A percentile compares a stretch with the other conserved stretches of the same genome.
Evolutionary conservation across 305 asterid species (phyloP).

Genomic region (Solanum hybrid): DNA sequence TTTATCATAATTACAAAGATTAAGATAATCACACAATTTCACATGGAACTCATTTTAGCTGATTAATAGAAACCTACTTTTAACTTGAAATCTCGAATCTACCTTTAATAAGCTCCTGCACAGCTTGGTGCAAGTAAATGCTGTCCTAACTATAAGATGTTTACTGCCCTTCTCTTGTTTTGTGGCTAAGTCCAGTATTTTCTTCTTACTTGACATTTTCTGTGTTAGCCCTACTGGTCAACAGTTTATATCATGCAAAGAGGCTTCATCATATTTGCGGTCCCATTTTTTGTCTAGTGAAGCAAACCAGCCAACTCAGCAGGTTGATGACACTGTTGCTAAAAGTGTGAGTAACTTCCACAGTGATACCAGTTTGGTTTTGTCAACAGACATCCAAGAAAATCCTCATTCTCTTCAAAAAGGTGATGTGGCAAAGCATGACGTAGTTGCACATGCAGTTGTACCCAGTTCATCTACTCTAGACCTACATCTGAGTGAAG

Average conservation of each 20-base stretch:
- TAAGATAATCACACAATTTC: background rate
- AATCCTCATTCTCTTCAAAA: conserved; percentile 27
- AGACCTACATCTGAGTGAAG: conserved; percentile 28
- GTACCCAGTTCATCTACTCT: conserved; percentile 22
- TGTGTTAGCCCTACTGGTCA: conserved; percentile 71
- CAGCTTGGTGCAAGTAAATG: background rate
- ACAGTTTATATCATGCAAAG: conserved; percentile 82
- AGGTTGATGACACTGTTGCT: conserved; percentile 31
- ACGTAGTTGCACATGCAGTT: conserved; percentile 29
- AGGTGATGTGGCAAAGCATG: conserved; percentile 15
- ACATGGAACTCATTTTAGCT: background rate
- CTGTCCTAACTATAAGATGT: background rate
- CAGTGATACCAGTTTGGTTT: background rate
- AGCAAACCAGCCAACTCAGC: conserved; percentile 34
- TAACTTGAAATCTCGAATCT: background rate
- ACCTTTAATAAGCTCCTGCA: background rate
- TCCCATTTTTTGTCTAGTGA: conserved; percentile 40
- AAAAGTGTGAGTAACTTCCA: conserved; percentile 33
- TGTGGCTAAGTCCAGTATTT: background rate
- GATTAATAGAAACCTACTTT: background rate
- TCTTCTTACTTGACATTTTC: background rate
- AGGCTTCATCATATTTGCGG: conserved; percentile 63
- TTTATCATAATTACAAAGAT: background rate
- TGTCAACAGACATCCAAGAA: conserved; percentile 26
- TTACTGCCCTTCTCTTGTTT: background rate